These are phyloP conservation scores for Ramaria rubella DNA, from an alignment of 768 basidiomycete species.

Conservation along the genomic window DNA sequence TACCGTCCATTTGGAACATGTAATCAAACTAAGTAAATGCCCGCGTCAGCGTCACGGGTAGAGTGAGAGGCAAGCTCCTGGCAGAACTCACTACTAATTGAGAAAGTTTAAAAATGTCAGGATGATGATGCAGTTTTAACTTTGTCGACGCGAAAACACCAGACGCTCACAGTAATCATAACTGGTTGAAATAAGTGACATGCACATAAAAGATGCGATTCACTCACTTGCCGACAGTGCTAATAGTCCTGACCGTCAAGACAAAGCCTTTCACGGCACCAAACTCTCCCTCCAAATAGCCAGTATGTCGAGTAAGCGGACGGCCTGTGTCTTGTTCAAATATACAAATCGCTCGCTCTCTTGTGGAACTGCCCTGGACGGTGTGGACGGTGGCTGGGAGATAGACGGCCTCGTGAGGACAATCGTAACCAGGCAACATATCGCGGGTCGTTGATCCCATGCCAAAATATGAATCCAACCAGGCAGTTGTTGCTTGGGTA, in stretches of 20 bases:
- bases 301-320: constrained; percentile 53
- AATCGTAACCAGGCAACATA: constrained; percentile 62
- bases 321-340: constrained; percentile 56
- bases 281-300: constrained; percentile 47
- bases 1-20: constrained; percentile 59
- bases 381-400: constrained; percentile 52
- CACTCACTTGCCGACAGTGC: constrained; percentile 59
- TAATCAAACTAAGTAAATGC: constrained; percentile 47
- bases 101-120: not conserved
- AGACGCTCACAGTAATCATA: constrained; percentile 46
- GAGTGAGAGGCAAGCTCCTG: not conserved
- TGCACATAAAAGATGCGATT: not conserved
- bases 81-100: not conserved
- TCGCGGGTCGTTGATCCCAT: constrained; percentile 48
- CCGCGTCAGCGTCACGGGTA: constrained; percentile 10
- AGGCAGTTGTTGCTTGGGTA: constrained; percentile 52
- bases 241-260: constrained; percentile 48
- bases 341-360: constrained; percentile 53
- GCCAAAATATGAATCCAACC: constrained; percentile 58
- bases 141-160: no score
- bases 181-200: constrained; percentile 21
- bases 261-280: constrained; percentile 57
- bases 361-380: constrained; percentile 35
- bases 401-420: constrained; percentile 53
- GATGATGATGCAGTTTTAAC: no score